Evolutionary conservation across 495 filamentous ascomycete genomes (phyloP), one percentile per base, ranked within the genome.

Genomic region (Xylaria curta): DNA sequence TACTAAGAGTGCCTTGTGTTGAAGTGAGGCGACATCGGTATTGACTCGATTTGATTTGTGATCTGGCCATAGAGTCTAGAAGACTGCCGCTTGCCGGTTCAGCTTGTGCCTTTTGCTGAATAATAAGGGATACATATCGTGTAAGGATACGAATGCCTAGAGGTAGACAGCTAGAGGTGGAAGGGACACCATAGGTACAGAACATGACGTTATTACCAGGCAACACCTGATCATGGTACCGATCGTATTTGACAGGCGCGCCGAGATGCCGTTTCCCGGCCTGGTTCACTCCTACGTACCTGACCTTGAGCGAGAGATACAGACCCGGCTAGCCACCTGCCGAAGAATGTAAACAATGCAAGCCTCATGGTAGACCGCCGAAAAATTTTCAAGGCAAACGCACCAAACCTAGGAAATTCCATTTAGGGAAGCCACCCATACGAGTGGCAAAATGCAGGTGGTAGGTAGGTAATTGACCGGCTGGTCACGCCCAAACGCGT

Each of bases 311-410:
- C 19, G 38, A 42, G 13, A 40, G 56, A 62, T 40, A 28, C 15
- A 64, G 68, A 26, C 59, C 21, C 46, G 59, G 59, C n/a, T 54
- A 31, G 31, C 33, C 33, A 53, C 59, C 24, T 63, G 33, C 59
- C 33, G 44, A 67, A 21, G 47, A 53, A 56, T 56, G 59, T 70
- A 36, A 64, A 70, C 15, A 31, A 38, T 26, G 60, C 61, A 40
- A 70, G 59, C 68, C 59, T 69, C 68, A 19, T 53, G 17, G n/a
- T 54, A 58, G 56, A 64, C 60, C 59, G 59, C 54, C 13, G 63
- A 15, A 26, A 33, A n/a, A 9, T 10, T 21, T 53, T 21, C 68
- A n/a, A 63, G 56, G 68, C 68, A 49, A 62, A 47, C 59, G 49
- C 10, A 9, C 54, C 38, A 19, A 40, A 31, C 46, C 12, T 21